Evolutionary conservation across 257 asterid species (phyloP).

Genomic region (Scutellaria baicalensis): DNA sequence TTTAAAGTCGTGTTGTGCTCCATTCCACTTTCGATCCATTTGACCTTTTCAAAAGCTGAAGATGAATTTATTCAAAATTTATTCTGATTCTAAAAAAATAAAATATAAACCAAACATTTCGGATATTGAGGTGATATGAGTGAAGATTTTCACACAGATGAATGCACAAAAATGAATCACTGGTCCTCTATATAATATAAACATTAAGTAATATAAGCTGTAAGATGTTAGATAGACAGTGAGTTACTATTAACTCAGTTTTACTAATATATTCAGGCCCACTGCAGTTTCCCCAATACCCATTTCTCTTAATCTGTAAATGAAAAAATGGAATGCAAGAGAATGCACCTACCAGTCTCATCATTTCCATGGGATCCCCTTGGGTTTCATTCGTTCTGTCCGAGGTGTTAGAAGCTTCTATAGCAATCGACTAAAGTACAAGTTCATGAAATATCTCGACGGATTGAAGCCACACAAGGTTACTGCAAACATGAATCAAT

Average conservation of each 20-base stretch:
- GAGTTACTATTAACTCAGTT: no score
- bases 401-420: conserved; percentile 27
- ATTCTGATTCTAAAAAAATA: no score
- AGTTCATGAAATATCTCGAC: conserved; percentile 73
- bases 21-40: no score
- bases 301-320: no score
- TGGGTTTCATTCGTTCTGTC: neutral
- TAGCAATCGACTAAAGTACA: conserved; percentile 55
- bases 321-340: no score
- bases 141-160: neutral
- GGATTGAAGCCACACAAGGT: conserved; percentile 81
- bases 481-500: conserved; percentile 40
- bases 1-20: no score
- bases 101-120: no score
- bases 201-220: neutral
- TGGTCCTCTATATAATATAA: neutral
- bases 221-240: neutral
- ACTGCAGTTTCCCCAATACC: no score
- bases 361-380: conserved; percentile 1
- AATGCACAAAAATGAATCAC: neutral
- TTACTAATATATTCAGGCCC: neutral
- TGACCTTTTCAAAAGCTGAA: no score
- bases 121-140: neutral
- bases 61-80: no score
- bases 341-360: no score